Base-by-base conservation (phyloP, 352 stramenopile genomes). In the Peronospora belbahrii region DNA sequence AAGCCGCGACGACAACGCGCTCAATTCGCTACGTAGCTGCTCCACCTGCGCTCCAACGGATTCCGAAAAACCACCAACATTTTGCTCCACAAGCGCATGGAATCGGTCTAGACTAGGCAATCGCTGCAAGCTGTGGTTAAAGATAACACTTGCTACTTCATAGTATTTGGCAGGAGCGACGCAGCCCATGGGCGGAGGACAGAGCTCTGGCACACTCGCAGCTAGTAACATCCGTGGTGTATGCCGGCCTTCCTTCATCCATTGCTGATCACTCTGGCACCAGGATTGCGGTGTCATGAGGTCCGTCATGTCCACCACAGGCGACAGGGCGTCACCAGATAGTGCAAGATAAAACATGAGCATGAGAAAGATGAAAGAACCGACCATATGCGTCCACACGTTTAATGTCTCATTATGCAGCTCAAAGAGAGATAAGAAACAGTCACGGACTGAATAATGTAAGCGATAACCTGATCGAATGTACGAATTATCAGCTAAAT, bases 361-460 rank as follows among this genome's bases (percentile, higher is more conserved):
- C 45, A 63, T 63, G 25, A 84, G 59, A 44, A 94, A 94, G 62
- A 90, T 88, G 52, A 90, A 75, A 36, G 77, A 89, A 30, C 83
- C 83, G 15, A 90, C 64, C 38, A 90, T 85, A 55, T 94, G 83
- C 45, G 77, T 92, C 83, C 83, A 94, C 15, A 94, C 78, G 52
- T 94, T 94, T 34, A 88, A 68, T 40, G 83, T 94, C 56, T 94
- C 83, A 49, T 94, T 94, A 66, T 94, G 83, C 48, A 92, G 65
- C 64, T 91, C 71, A 44, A 94, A 90, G 52, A 94, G 65, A 42
- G 75, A 89, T 22, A 72, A 32, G 42, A 90, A 72, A 46, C 83
- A 94, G 56, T 90, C 75, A 27, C 61, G 65, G 15, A 71, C 60
- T 24, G 74, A 84, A 75, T 94, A 94, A 66, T 90, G 72, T 20